Percentiles rank a stretch among this genome's conserved stretches.
Evolutionary conservation across 139 green algal genomes (phyloP).

Genomic region (Chlamydomonas sp.): DNA sequence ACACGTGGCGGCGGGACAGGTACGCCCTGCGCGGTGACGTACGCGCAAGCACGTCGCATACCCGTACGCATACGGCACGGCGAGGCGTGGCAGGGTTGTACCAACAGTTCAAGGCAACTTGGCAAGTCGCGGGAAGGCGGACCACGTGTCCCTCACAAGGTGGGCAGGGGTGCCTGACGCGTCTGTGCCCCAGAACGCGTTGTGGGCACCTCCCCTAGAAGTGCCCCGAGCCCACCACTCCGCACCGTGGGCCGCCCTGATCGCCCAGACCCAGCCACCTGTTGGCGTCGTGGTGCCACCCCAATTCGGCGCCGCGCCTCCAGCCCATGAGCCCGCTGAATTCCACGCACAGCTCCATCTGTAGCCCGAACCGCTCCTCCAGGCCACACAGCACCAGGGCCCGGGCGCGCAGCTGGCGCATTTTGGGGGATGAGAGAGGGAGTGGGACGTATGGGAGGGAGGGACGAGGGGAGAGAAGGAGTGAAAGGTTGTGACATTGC

Average conservation of each 20-base stretch:
- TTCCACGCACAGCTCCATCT: constrained; percentile 25
- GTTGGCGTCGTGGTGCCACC: constrained; percentile 47
- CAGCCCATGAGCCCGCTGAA: constrained; percentile 43
- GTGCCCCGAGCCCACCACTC: not conserved
- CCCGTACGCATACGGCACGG: not conserved
- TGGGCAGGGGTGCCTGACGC: not conserved
- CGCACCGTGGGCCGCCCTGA: not conserved
- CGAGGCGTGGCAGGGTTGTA: not conserved
- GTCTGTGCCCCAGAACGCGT: not conserved
- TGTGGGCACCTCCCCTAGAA: not conserved
- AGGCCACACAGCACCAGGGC: constrained; percentile 29
- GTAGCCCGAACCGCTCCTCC: constrained; percentile 37
- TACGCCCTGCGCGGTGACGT: constrained; percentile 23
- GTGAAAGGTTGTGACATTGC: no score
- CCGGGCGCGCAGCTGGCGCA: constrained; percentile 16
- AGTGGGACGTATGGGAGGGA: not conserved
- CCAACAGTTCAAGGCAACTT: no score
- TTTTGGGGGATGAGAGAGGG: not conserved
- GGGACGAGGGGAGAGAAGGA: no score
- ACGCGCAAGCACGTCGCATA: not conserved
- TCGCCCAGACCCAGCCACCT: not conserved
- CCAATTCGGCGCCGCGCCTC: constrained; percentile 25
- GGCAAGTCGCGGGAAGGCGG: not conserved
- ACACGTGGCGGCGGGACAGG: constrained; percentile 36
- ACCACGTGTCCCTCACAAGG: not conserved